A percentile compares a stretch with the other conserved stretches of the same genome.
phyloP scores from a whole-genome alignment of 2,329 filamentous ascomycete genomes.

The Penicillium sumatraense region DNA sequence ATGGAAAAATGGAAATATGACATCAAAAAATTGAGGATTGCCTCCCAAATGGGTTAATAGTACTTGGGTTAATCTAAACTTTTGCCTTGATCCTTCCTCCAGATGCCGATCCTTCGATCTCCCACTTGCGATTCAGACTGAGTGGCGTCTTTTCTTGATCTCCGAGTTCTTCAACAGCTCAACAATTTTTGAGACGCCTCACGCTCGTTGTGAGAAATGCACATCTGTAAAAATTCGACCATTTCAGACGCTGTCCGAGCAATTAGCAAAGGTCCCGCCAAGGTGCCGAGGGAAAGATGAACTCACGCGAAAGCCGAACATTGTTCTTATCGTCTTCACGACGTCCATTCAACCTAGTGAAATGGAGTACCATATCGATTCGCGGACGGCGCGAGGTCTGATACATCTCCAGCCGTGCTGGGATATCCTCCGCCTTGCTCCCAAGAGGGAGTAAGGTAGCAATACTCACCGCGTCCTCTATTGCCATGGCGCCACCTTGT shows the following conservation, averaged over 20 bases:
- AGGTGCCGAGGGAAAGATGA: background rate
- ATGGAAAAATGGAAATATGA: background rate
- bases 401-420: conserved; percentile 22
- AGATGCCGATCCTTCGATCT: background rate
- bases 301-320: conserved; percentile 21
- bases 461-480: conserved; percentile 37
- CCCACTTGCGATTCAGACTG: background rate
- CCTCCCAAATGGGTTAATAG: background rate
- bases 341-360: conserved; percentile 27
- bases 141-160: background rate
- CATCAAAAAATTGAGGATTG: background rate
- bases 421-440: conserved; percentile 20
- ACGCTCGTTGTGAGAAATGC: background rate
- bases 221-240: conserved; percentile 7
- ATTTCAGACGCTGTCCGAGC: conserved; percentile 25
- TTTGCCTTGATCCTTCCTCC: background rate
- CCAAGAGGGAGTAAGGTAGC: conserved; percentile 30
- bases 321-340: conserved; percentile 24
- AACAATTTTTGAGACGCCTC: background rate
- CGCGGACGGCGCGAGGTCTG: conserved; percentile 24
- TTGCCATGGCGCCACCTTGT: conserved; percentile 38
- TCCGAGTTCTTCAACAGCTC: background rate
- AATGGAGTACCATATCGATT: conserved; percentile 24
- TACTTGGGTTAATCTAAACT: background rate
- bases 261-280: background rate